Conservation (phyloP, 2,329 filamentous ascomycete species). For the Neurospora sp. region DNA sequence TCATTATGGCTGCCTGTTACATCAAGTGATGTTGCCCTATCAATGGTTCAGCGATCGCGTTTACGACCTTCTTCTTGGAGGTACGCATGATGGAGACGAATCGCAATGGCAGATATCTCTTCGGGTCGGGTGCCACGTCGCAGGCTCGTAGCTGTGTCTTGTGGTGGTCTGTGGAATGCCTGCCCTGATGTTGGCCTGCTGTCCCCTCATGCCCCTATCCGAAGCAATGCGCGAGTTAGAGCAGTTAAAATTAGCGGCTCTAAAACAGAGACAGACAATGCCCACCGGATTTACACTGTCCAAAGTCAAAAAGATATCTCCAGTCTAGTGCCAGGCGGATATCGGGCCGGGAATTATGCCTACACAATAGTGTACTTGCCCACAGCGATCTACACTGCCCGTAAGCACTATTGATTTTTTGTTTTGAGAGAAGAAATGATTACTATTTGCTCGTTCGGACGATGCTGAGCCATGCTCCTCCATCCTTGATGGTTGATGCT, state of each 20-base stretch:
- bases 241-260: neutral
- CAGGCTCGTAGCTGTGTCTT: neutral
- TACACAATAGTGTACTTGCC: neutral
- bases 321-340: neutral
- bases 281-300: neutral
- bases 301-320: neutral
- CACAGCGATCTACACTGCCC: neutral
- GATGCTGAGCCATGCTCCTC: too few species aligned
- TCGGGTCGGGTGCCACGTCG: neutral
- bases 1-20: neutral
- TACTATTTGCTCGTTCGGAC: too few species aligned
- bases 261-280: neutral
- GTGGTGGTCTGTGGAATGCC: neutral
- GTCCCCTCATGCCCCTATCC: neutral
- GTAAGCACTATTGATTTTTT: neutral
- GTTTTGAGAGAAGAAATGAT: neutral
- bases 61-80: neutral
- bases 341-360: neutral
- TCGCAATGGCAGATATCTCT: neutral
- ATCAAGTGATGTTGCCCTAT: neutral
- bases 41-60: neutral
- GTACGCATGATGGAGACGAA: neutral
- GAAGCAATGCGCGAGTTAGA: neutral
- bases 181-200: neutral
- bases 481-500: too few species aligned